phyloP scores from a whole-genome alignment of 441 rosid species.

The Jatropha multifida region DNA sequence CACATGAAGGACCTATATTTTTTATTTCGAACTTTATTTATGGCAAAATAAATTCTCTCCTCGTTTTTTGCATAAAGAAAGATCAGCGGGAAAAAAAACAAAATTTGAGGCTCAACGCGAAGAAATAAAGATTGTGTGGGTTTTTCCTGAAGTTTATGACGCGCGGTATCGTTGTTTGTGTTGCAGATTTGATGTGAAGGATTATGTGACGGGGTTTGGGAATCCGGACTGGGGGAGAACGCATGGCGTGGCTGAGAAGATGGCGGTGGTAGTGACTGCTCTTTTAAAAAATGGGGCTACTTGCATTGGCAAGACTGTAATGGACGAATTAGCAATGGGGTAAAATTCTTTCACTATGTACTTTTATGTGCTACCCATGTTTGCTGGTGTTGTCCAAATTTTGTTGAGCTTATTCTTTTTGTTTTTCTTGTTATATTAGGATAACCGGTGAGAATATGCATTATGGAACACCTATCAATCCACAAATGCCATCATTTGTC shows the following conservation, averaged over 20 bases:
- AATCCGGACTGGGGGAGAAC: conserved; percentile 77
- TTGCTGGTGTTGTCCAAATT: not conserved
- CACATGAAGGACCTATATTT: no score
- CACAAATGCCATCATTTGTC: conserved; percentile 53
- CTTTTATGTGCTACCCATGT: not conserved
- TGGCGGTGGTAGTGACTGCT: conserved; percentile 65
- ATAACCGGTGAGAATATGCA: conserved; percentile 76
- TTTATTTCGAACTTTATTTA: no score
- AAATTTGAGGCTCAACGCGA: no score
- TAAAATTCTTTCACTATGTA: conserved; percentile 20
- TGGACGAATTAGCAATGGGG: conserved; percentile 89
- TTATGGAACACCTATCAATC: conserved; percentile 85
- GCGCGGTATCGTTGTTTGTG: conserved; percentile 10
- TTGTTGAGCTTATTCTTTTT: not conserved
- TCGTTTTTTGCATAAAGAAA: no score
- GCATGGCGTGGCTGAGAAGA: conserved; percentile 72
- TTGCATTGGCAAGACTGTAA: conserved; percentile 86
- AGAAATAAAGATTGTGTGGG: no score
- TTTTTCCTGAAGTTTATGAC: not conserved
- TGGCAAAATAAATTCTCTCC: no score
- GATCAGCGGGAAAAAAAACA: no score
- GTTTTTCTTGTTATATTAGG: conserved; percentile 39
- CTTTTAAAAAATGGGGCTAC: conserved; percentile 85
- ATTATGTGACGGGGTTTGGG: conserved; percentile 78
- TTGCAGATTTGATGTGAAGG: conserved; percentile 81